Evolutionary conservation across 2,329 filamentous ascomycete species (phyloP), one percentile per base, ranked within the genome.

Genomic region (Cladobotryum protrusum): DNA sequence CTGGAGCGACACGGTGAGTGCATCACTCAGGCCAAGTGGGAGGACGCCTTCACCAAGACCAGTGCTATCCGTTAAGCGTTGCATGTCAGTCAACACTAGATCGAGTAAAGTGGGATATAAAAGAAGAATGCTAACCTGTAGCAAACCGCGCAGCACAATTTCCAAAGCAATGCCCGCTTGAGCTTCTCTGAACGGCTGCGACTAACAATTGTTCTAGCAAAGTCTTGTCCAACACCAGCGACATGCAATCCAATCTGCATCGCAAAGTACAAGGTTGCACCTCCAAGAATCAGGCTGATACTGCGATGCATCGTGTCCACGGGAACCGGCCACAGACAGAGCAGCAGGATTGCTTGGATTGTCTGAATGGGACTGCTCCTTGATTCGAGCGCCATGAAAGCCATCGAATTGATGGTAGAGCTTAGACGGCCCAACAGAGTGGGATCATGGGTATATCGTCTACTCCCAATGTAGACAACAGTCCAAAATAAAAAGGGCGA

Each of bases 291-390:
- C 50, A 66, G 63, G n/a, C 64, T 67, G 52, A 66, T 64, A 43
- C 70, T 67, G 39, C 67, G 67, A 55, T 66, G 67, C 62, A 67
- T 68, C 29, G 66, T 70, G 41, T 67, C 68, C 11, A 68, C 66
- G 7, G 68, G 68, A 24, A 70, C 54, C 3, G 67, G 63, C 68
- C 68, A 71, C 15, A 67, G 65, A 43, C 67, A 70, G 11, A 71
- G 61, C 9, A 70, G 61, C 4, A 71, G 52, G 9, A 69, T 56
- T 14, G 64, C 67, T 49, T 70, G 67, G 18, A 71, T 71, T 13
- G 67, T 43, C 19, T 44, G 49, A 6, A 51, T 48, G 12, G 49
- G 47, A 8, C 34, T 49, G 14, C 41, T 44, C 4, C 49, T 18
- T 15, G 64, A 61, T 3, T 65, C 62, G 13, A 66, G 57, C 19